Base-by-base conservation (phyloP, 2,329 filamentous ascomycete genomes). In the Pyrenophora teres region DNA sequence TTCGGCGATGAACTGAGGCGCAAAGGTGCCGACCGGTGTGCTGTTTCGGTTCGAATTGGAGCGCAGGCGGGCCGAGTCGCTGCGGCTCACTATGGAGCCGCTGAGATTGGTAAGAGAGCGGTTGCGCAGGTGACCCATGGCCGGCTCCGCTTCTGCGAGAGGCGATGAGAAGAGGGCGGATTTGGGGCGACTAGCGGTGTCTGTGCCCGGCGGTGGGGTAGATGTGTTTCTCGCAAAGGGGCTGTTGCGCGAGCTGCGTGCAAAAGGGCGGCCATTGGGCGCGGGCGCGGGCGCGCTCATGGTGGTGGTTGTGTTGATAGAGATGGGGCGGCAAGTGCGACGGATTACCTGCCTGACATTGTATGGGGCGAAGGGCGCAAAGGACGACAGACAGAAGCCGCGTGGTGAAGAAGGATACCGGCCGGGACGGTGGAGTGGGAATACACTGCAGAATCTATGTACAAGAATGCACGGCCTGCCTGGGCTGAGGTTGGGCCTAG, bases 1-100 rank as follows among this genome's bases (percentile, higher is more conserved):
- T 59, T 96, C 92, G 0, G 87, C 85, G 76, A 99, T 97, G 74
- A 99, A 99, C 8, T 91, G 90, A 2, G 93, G 94, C 31, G 94
- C 93, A 78, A 99, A 99, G 1, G 94, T 99, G 59, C 84, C 88
- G 0, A 88, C 90, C 6, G 85, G 81, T 2, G 82, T 83, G 63
- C 80, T 83, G 52, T 82, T 86, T 59, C 83, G 77, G 31, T 83
- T 82, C 4, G 92, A 94, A 60, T 87, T 83, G 40, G 84, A 81
- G 27, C 83, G 78, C 41, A 68, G 43, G 8, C 72, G 70, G 32
- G 57, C 62, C 19, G 70, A 75, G 44, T 74, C 70, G 56, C 60
- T 74, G 38, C 72, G 69, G 27, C 64, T 69, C 10, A 72, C 46
- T 6, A 60, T 47, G 6, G 66, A 63, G 42, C 63, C 63, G 46